phyloP scores from a whole-genome alignment of 371 early-diverging fungal species.

The Blakeslea trispora region DNA sequence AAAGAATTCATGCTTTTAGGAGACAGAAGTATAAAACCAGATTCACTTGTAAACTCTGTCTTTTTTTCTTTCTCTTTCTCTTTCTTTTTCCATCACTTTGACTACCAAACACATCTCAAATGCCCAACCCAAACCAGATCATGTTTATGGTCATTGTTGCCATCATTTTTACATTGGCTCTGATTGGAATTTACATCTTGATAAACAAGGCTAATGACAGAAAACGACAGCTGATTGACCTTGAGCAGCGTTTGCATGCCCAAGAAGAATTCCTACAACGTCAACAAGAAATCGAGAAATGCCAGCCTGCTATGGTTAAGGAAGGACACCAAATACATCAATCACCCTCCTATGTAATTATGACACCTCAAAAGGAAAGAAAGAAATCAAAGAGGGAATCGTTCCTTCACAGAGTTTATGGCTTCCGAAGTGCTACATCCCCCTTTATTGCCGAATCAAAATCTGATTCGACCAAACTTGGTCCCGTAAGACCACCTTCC shows the following conservation, averaged over 20 bases:
- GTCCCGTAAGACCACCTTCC: conserved; percentile 18
- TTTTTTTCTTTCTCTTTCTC: background rate
- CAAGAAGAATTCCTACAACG: conserved; percentile 10
- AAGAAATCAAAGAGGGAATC: conserved; percentile 18
- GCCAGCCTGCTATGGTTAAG: conserved; percentile 25
- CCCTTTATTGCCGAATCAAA: background rate
- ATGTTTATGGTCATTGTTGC: conserved; percentile 22
- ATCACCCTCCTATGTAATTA: conserved; percentile 5
- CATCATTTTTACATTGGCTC: conserved; percentile 14
- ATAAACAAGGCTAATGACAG: conserved; percentile 13
- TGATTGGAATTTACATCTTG: conserved; percentile 12
- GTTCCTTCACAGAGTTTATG: conserved; percentile 20
- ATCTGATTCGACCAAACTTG: background rate
- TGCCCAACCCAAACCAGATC: conserved; percentile 20
- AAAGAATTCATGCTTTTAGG: no score
- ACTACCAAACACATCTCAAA: background rate
- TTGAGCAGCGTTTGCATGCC: conserved; percentile 20
- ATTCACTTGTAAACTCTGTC: no score
- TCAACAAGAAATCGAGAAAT: conserved; percentile 2
- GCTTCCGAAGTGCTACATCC: conserved; percentile 20
- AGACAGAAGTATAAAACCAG: no score
- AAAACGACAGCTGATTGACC: conserved; percentile 17
- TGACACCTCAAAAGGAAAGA: conserved; percentile 14
- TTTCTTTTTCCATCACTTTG: conserved; percentile 4
- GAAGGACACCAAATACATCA: conserved; percentile 15